Conservation (phyloP, 805 yeast genomes). For the Clavispora fructus region DNA sequence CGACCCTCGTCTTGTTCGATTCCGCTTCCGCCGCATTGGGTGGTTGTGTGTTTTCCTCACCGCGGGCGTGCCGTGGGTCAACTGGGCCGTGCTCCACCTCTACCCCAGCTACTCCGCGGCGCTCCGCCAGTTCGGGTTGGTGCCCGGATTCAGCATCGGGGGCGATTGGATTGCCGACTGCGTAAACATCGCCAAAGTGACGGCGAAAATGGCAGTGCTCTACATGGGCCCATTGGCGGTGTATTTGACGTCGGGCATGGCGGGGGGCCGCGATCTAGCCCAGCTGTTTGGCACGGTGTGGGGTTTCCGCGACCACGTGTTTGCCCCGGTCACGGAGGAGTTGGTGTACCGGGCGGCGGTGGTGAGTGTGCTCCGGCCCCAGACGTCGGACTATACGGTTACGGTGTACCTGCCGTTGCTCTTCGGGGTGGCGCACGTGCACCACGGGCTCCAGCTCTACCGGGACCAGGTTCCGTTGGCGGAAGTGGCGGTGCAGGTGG, state of each 20-base stretch:
- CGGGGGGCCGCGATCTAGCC: slow-evolving; percentile 13
- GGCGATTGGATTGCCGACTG: slow-evolving; percentile 9
- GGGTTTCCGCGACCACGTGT: slow-evolving; percentile 51
- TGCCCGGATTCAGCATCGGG: slow-evolving; percentile 26
- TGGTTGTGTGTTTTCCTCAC: slow-evolving; percentile 25
- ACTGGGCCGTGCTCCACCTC: slow-evolving; percentile 8
- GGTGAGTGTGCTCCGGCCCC: slow-evolving; percentile 20
- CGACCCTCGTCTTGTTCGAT: slow-evolving; percentile 37
- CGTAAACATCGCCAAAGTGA: slow-evolving; percentile 7
- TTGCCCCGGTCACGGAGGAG: slow-evolving; percentile 81
- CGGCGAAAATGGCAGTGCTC: slow-evolving; percentile 10
- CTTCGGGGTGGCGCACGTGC: slow-evolving; percentile 76
- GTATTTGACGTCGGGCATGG: slow-evolving; percentile 6
- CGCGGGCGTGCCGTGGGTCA: slow-evolving; percentile 22
- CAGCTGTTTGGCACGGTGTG: slow-evolving; percentile 23
- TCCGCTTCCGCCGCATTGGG: slow-evolving; percentile 36
- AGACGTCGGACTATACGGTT: slow-evolving; percentile 1
- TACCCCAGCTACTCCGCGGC: slow-evolving; percentile 5
- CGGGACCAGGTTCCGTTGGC: slow-evolving; percentile 15
- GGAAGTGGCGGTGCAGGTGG: slow-evolving; percentile 30
- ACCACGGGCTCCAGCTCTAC: slow-evolving; percentile 57
- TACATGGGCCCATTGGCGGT: slow-evolving; percentile 18
- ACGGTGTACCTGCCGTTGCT: slow-evolving; percentile 41
- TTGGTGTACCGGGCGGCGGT: slow-evolving; percentile 55
- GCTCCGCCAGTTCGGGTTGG: slow-evolving; percentile 24